These are phyloP conservation scores for Insectozyma bohioensis DNA, from an alignment of 1,139 yeast genomes.

Conservation along the genomic window DNA sequence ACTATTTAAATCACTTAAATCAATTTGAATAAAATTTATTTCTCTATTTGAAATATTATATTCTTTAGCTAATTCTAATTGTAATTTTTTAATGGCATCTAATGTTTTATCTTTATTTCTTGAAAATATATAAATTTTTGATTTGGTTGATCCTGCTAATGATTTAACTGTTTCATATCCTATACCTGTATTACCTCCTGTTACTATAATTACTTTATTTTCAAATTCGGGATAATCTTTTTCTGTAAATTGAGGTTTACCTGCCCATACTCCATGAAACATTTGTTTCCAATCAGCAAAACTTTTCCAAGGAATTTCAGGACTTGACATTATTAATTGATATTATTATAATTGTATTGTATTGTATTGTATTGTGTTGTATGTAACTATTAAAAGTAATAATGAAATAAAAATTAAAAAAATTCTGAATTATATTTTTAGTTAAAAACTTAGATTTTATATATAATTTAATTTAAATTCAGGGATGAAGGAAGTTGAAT, in stretches of 20 bases:
- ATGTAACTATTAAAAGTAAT: too few relatives aligned
- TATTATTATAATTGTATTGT: too few relatives aligned
- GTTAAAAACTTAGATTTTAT: too few relatives aligned
- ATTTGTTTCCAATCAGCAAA: conserved; percentile 13
- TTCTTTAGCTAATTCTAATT: conserved; percentile 17
- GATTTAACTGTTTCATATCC: conserved; percentile 34
- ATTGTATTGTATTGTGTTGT: too few relatives aligned
- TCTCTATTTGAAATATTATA: conserved; percentile 11
- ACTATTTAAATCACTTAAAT: conserved; percentile 44
- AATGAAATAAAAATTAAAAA: too few relatives aligned
- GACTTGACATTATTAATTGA: too few relatives aligned
- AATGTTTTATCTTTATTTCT: conserved; percentile 20
- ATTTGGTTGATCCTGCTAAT: conserved; percentile 39
- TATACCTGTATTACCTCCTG: conserved; percentile 23
- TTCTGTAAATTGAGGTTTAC: conserved; percentile 15
- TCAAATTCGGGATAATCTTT: conserved; percentile 17
- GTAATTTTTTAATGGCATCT: conserved; percentile 29
- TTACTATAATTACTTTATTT: conserved; percentile 22
- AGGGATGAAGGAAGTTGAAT: too few relatives aligned
- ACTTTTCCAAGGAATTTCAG: conserved; percentile 5
- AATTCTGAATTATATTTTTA: too few relatives aligned
- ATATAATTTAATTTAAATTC: too few relatives aligned
- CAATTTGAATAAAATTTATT: conserved; percentile 28
- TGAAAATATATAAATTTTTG: conserved; percentile 22
- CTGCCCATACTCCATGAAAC: conserved; percentile 14